phyloP scores from a whole-genome alignment of 768 basidiomycete genomes.

The Dictyophora rubrovolvata region DNA sequence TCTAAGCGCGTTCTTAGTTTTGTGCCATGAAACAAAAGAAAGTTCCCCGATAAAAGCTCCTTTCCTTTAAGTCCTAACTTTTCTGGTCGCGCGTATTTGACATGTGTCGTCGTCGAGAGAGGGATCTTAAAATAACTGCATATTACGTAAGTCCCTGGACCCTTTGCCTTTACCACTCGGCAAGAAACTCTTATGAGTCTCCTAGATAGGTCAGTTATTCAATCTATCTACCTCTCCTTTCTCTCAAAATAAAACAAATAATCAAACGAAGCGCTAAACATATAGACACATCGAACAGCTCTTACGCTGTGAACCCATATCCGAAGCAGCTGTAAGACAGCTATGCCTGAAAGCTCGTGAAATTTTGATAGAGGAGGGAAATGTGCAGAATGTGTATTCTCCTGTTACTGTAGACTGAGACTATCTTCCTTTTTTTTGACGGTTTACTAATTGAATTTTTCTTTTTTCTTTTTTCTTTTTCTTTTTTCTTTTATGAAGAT shows the following conservation, averaged over 20 bases:
- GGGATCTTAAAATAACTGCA: too few relatives aligned
- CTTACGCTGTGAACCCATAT: constrained; percentile 86
- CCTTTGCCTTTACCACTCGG: too few relatives aligned
- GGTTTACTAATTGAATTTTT: constrained; percentile 6
- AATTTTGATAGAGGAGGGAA: constrained; percentile 94
- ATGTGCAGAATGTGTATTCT: constrained; percentile 91
- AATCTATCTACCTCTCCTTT: not conserved
- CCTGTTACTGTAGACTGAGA: constrained; percentile 68
- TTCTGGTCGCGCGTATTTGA: too few relatives aligned
- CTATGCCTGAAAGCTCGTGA: constrained; percentile 94
- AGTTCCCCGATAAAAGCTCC: too few relatives aligned
- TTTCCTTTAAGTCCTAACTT: too few relatives aligned
- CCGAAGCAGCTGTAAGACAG: constrained; percentile 91
- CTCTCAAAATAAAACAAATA: not conserved
- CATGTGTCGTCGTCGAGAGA: too few relatives aligned
- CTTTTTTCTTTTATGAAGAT: constrained; percentile 38
- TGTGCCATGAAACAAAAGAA: too few relatives aligned
- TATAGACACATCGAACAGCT: constrained; percentile 93
- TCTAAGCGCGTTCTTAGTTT: too few relatives aligned
- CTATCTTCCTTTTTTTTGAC: constrained; percentile 21
- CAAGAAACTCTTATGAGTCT: not conserved
- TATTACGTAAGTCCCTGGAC: too few relatives aligned
- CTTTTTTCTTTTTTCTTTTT: too few relatives aligned
- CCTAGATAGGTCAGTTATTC: not conserved
- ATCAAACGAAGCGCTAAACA: not conserved